Evolutionary conservation across 2,329 filamentous ascomycete species (phyloP).

Genomic region (Cladosporium halotolerans): DNA sequence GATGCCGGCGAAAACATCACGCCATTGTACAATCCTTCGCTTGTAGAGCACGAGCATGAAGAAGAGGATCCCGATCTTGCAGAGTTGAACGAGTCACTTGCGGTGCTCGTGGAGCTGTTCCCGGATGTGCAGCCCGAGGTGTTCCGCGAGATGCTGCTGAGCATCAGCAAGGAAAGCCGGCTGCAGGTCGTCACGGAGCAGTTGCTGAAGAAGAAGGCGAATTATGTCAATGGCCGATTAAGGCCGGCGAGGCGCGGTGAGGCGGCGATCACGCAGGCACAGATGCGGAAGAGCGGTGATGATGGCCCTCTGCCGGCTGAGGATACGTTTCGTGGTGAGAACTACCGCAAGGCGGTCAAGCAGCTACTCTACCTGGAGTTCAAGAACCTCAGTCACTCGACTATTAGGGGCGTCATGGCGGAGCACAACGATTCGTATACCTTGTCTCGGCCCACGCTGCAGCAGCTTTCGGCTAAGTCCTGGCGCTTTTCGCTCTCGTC

Average conservation of each 20-base stretch:
- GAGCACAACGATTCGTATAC: conserved; percentile 77
- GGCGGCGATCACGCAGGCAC: neutral
- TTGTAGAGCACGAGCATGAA: conserved; percentile 11
- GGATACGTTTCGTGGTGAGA: conserved; percentile 61
- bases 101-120: conserved; percentile 64
- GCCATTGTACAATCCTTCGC: conserved; percentile 21
- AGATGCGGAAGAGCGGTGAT: neutral
- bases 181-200: conserved; percentile 71
- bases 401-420: conserved; percentile 71
- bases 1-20: conserved; percentile 23
- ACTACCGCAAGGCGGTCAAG: conserved; percentile 64
- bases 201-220: conserved; percentile 63
- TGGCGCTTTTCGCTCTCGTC: conserved; percentile 62
- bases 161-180: conserved; percentile 68
- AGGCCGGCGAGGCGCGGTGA: conserved; percentile 15
- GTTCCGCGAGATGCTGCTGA: conserved; percentile 72
- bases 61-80: conserved; percentile 54
- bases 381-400: conserved; percentile 63
- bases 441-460: conserved; percentile 62
- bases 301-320: conserved; percentile 44
- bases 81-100: conserved; percentile 64
- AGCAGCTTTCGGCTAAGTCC: conserved; percentile 63
- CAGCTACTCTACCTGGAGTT: conserved; percentile 68
- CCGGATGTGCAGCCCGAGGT: conserved; percentile 77
- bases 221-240: conserved; percentile 64